These are phyloP conservation scores for Malus asiatica DNA, from an alignment of 306 rosid genomes.

Conservation along the genomic window DNA sequence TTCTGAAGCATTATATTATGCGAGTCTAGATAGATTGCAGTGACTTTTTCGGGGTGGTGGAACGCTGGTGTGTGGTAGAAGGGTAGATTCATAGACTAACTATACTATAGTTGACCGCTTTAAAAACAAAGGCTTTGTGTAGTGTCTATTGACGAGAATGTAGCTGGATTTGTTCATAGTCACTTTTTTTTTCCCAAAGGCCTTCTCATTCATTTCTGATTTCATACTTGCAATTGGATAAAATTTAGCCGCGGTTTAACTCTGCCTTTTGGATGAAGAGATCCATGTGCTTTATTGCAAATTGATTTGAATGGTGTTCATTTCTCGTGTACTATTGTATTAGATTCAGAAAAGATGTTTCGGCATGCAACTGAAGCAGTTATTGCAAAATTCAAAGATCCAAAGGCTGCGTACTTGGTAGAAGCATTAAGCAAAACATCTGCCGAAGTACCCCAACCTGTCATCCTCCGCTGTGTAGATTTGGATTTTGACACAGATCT, in stretches of 20 bases:
- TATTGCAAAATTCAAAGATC: constrained; percentile 60
- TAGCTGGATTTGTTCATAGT: neutral
- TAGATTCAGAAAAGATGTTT: constrained; percentile 60
- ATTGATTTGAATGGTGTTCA: neutral
- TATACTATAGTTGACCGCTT: neutral
- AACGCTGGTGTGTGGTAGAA: neutral
- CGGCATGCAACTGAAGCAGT: constrained; percentile 45
- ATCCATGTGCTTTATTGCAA: neutral
- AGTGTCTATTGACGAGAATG: neutral
- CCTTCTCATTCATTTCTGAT: neutral
- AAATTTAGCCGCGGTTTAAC: neutral
- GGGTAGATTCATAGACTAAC: neutral
- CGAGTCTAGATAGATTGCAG: neutral
- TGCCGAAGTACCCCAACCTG: constrained; percentile 45
- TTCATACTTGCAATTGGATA: neutral
- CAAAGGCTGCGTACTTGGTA: constrained; percentile 46
- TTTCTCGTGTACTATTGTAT: neutral
- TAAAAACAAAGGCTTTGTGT: neutral
- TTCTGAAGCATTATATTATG: neutral
- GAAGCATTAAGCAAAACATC: constrained; percentile 35
- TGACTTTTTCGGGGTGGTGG: neutral
- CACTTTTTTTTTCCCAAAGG: neutral
- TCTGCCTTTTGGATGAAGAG: constrained; percentile 4
- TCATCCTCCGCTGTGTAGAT: constrained; percentile 49
- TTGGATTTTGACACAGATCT: constrained; percentile 48